A percentile compares a stretch with the other conserved stretches of the same genome.
Evolutionary conservation across 805 yeast species (phyloP).

Genomic region (Cyberlindnera sargentensis): DNA sequence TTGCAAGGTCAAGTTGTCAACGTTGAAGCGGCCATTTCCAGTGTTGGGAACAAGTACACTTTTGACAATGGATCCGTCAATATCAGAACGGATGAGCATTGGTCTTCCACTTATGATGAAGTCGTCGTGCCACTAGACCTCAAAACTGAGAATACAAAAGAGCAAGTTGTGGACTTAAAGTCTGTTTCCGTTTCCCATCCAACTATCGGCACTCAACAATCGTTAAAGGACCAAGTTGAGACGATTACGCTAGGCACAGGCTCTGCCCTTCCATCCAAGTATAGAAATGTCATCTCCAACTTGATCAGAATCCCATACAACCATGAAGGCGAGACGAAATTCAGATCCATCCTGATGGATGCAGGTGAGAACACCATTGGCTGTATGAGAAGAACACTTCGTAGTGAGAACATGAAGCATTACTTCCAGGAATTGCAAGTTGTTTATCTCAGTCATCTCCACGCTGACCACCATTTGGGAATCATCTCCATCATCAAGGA

Average conservation of each 20-base stretch:
- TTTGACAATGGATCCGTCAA: conserved; percentile 9
- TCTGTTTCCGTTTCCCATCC: conserved; percentile 16
- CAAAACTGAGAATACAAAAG: conserved; percentile 4
- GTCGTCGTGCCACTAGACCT: conserved; percentile 23
- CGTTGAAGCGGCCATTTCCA: conserved; percentile 14
- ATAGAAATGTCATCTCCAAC: conserved; percentile 80
- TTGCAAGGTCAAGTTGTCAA: conserved; percentile 17
- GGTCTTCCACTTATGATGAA: conserved; percentile 22
- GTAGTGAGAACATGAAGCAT: conserved; percentile 33
- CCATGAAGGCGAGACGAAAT: conserved; percentile 18
- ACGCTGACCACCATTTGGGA: conserved; percentile 97
- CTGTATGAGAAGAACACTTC: conserved; percentile 54
- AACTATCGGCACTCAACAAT: conserved; percentile 3
- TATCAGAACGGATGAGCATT: conserved; percentile 12
- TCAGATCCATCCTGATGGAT: conserved; percentile 59
- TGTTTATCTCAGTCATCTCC: conserved; percentile 80
- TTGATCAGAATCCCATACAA: conserved; percentile 61
- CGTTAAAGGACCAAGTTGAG: conserved; percentile 50
- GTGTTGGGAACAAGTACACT: conserved; percentile 9
- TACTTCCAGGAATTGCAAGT: conserved; percentile 56
- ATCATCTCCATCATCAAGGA: conserved; percentile 57
- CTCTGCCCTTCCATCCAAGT: conserved; percentile 78
- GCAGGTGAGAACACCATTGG: conserved; percentile 96
- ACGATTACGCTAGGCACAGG: conserved; percentile 86
- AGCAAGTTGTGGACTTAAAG: conserved; percentile 1